Percentiles rank a stretch among this genome's conserved stretches.
These are phyloP conservation scores for Huntiella moniliformis DNA, from an alignment of 2,329 filamentous ascomycete species.

Conservation along the genomic window DNA sequence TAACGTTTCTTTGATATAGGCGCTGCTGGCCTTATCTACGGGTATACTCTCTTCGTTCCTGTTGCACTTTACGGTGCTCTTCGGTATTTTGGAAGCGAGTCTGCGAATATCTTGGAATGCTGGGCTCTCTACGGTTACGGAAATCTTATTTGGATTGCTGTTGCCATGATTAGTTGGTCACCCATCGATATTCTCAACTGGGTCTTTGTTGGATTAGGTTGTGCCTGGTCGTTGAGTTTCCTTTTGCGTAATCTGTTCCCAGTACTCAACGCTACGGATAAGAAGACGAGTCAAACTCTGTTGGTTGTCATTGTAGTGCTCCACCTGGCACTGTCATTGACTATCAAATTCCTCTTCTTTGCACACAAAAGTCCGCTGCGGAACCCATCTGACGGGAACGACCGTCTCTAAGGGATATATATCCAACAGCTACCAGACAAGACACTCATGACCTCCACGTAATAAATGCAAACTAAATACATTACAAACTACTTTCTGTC, in stretches of 20 bases:
- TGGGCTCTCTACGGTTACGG: slow-evolving; percentile 91
- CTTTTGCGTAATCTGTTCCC: slow-evolving; percentile 75
- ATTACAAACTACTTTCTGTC: not conserved
- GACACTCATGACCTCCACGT: not conserved
- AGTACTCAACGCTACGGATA: slow-evolving; percentile 79
- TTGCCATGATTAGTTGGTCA: slow-evolving; percentile 82
- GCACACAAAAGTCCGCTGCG: slow-evolving; percentile 47
- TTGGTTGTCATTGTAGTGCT: slow-evolving; percentile 67
- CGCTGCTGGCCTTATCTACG: slow-evolving; percentile 83
- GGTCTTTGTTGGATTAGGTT: slow-evolving; percentile 76
- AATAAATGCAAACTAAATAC: not conserved
- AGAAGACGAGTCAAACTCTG: slow-evolving; percentile 74
- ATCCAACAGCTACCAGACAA: not conserved
- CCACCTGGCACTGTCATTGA: slow-evolving; percentile 76
- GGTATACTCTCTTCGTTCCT: slow-evolving; percentile 79
- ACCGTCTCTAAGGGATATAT: slow-evolving; percentile 1
- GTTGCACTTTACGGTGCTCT: slow-evolving; percentile 70
- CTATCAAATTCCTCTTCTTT: slow-evolving; percentile 96
- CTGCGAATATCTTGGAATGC: slow-evolving; percentile 83
- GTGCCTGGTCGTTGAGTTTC: slow-evolving; percentile 66
- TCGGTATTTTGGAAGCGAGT: slow-evolving; percentile 89
- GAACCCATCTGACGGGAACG: not conserved
- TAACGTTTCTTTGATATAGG: slow-evolving; percentile 24
- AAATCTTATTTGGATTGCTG: slow-evolving; percentile 93
- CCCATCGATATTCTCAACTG: slow-evolving; percentile 76